Base-by-base conservation (phyloP, 225 moss, liverwort and hornwort genomes). In the Pseudisothecium myosuroides region DNA sequence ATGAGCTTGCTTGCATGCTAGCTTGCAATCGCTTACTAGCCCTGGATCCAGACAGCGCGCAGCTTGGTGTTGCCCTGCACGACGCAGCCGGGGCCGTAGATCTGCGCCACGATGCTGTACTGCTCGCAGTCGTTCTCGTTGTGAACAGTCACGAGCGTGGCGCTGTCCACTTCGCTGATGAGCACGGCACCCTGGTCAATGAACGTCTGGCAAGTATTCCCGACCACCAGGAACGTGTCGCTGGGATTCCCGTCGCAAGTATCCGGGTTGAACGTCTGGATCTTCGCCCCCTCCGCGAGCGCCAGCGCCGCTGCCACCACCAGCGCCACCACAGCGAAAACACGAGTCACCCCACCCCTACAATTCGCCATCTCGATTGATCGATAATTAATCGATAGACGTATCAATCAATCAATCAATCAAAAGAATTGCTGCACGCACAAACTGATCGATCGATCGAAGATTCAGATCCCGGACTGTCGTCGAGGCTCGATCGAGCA, bases 81-180 rank as follows among this genome's bases (percentile, higher is more conserved):
- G 49, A 90, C 89, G 62, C 93, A 94, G 18, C 87, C 91, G 20
- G 87, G 87, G 34, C 93, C 91, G 45, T 83, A 89, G 24, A 93
- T 90, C 23, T 93, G 90, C 68, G 83, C 93, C 29, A 94, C 91
- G 21, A n/a, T 83, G 3, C 31, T 49, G 19, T 43, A 17, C 6
- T 1, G 9, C 73, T 93, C 68, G 73, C 94, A 91, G 17, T 32
- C 20, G 26, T 61, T 18, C 85, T 89, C 45, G 90, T 91, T 90
- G 88, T 94, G 93, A 23, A 94, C 60, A 72, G 91, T 87, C 71
- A 94, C 88, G 50, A 85, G 93, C 27, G 89, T 90, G 87, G 49
- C 37, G 63, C 36, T 69, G 81, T 56, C 43, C 34, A 94, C 62
- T 2, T 84, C 87, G 86, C 36, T 90, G 86, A 92, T 90, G 55